These are phyloP conservation scores for Cordyceps javanica DNA, from an alignment of 2,329 filamentous ascomycete genomes.

Conservation along the genomic window DNA sequence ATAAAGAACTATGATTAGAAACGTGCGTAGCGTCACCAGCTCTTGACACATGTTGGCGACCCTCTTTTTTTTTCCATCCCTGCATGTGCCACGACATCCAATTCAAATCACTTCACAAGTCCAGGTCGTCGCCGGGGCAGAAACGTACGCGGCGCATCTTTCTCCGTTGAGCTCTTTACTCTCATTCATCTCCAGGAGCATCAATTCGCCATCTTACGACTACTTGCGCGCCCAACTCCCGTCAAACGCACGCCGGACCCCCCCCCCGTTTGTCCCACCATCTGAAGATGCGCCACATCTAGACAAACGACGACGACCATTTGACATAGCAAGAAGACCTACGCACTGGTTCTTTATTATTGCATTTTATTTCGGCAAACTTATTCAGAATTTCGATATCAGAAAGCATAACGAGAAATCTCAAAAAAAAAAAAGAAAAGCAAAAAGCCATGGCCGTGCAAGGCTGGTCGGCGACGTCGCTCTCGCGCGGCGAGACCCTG, in stretches of 20 bases:
- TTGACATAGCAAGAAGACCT: background rate
- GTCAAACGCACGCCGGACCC: background rate
- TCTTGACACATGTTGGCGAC: background rate
- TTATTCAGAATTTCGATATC: background rate
- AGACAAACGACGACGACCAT: background rate
- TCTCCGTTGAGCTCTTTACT: background rate
- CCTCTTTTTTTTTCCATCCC: background rate
- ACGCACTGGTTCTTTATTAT: no score
- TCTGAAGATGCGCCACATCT: background rate
- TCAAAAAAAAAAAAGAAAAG: no score
- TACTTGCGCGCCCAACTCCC: no score
- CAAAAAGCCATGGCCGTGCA: constrained; percentile 6
- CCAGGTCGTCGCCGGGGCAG: background rate
- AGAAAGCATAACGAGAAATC: background rate
- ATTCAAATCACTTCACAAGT: background rate
- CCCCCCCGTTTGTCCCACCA: background rate
- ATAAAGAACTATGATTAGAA: background rate
- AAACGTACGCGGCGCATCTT: background rate
- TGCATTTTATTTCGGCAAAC: background rate
- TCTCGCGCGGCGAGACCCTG: constrained; percentile 48
- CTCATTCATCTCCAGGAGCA: constrained; percentile 8
- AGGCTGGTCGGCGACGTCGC: constrained; percentile 1
- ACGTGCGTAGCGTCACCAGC: background rate
- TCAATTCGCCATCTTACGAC: background rate
- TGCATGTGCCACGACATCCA: constrained; percentile 5